Evolutionary conservation across 805 yeast species (phyloP).

Genomic region (Yamadazyma nakazawae): DNA sequence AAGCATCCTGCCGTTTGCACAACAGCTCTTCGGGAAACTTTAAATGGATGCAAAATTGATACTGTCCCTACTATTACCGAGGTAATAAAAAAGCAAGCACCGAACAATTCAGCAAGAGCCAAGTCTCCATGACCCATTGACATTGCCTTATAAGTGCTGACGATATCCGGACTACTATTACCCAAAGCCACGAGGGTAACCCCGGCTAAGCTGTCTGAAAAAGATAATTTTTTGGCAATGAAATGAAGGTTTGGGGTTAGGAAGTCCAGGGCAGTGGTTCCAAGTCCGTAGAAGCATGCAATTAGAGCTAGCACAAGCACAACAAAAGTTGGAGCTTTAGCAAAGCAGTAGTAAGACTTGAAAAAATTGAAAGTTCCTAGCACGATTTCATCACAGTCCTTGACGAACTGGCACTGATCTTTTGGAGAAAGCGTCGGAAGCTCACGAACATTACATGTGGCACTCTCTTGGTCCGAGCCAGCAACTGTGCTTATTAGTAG

Average conservation of each 20-base stretch:
- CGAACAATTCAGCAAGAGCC: conserved; percentile 88
- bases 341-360: conserved; percentile 19
- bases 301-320: conserved; percentile 18
- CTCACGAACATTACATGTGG: background rate
- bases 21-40: conserved; percentile 52
- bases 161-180: conserved; percentile 87
- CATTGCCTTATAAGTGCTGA: conserved; percentile 82
- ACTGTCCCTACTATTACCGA: conserved; percentile 79
- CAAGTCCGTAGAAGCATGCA: conserved; percentile 56
- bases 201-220: conserved; percentile 80
- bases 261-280: conserved; percentile 77
- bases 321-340: background rate
- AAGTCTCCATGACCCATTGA: conserved; percentile 63
- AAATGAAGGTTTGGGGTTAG: conserved; percentile 74
- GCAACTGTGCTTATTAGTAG: background rate
- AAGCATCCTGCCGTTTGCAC: conserved; percentile 62
- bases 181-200: conserved; percentile 87
- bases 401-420: conserved; percentile 38
- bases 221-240: conserved; percentile 55
- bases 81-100: conserved; percentile 81
- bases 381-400: conserved; percentile 17
- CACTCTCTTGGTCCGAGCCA: background rate
- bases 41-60: conserved; percentile 62
- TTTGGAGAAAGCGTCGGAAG: background rate
- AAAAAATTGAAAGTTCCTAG: conserved; percentile 40